Evolutionary conservation across 1,284 basidiomycete genomes (phyloP), one percentile per base, ranked within the genome.

Genomic region (Rhodotorula sp.): DNA sequence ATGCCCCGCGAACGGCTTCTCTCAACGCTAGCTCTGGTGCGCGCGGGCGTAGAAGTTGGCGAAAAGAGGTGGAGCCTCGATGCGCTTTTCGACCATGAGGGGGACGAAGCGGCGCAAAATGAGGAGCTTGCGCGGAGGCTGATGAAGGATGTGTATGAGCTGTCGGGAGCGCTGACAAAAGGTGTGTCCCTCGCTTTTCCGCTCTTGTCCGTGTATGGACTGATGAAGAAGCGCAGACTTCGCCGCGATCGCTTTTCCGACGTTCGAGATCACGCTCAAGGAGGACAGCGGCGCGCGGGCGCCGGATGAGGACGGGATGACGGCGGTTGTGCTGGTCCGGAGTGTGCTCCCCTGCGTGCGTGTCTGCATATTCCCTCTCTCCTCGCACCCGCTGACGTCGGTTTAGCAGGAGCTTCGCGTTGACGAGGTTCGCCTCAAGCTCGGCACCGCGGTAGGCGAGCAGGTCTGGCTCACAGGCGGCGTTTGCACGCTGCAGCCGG

Each of bases 311-410:
- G 92, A 94, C 79, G 89, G 89, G 2, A 86, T 86, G 51, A 84
- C 84, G 61, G 78, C 93, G 25, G 82, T 86, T 69, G 85, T 88
- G 12, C 82, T 82, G 3, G 81, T 92, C 41, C 81, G 81, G 51
- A 94, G 91, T 78, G 81, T 82, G 58, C 79, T 94, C 34, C 90
- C 91, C 64, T 91, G 90, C 76, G 91, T 92, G 81, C 80, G 88
- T 83, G 0, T 5, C 27, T 25, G 8, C 55, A 22, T 25, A 10
- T 51, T 39, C 22, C 57, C 55, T 44, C 41, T 29, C 1, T 13
- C 29, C 21, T 15, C 46, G 22, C 44, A n/a, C 7, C 41, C 21
- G 58, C 4, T 29, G 13, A 13, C 22, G 29, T 41, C 29, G 51
- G 25, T 36, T 36, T 21, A 19, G 19, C 62, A 82, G 82, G 66